These are phyloP conservation scores for Arabis hirsuta DNA, from an alignment of 345 rosid genomes.

Conservation along the genomic window DNA sequence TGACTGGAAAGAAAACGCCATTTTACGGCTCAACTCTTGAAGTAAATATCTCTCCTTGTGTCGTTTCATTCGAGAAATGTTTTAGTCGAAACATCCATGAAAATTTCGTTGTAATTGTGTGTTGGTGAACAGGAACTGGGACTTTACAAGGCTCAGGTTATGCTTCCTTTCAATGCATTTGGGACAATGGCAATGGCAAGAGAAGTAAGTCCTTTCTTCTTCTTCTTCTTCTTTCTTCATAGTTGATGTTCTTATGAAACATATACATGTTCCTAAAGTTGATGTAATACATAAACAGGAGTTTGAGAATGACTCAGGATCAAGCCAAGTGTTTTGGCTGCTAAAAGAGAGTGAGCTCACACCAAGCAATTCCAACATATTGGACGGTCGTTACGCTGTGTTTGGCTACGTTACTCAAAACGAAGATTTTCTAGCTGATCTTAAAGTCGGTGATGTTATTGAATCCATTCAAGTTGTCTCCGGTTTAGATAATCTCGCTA, in stretches of 20 bases:
- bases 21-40: constrained; percentile 86
- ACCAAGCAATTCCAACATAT: constrained; percentile 91
- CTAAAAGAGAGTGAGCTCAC: constrained; percentile 98
- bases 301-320: constrained; percentile 90
- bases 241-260: not conserved
- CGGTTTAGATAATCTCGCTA: constrained; percentile 85
- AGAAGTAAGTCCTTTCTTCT: constrained; percentile 62
- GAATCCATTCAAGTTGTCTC: constrained; percentile 91
- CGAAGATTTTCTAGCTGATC: constrained; percentile 86
- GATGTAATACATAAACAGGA: constrained; percentile 54
- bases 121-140: constrained; percentile 75
- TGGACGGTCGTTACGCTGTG: constrained; percentile 97
- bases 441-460: constrained; percentile 94
- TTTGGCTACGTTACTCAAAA: constrained; percentile 91
- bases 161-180: constrained; percentile 96
- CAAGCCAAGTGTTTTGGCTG: constrained; percentile 97
- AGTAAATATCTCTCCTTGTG: constrained; percentile 43
- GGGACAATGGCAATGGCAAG: constrained; percentile 99
- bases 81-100: not conserved
- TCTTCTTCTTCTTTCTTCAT: not conserved
- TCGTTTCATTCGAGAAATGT: not conserved
- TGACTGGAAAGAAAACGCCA: constrained; percentile 73
- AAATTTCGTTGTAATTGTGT: not conserved
- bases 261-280: too few species aligned
- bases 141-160: constrained; percentile 95